Base-by-base conservation (phyloP, 192 early-diverging fungal species). In the Coemansia sp. region DNA sequence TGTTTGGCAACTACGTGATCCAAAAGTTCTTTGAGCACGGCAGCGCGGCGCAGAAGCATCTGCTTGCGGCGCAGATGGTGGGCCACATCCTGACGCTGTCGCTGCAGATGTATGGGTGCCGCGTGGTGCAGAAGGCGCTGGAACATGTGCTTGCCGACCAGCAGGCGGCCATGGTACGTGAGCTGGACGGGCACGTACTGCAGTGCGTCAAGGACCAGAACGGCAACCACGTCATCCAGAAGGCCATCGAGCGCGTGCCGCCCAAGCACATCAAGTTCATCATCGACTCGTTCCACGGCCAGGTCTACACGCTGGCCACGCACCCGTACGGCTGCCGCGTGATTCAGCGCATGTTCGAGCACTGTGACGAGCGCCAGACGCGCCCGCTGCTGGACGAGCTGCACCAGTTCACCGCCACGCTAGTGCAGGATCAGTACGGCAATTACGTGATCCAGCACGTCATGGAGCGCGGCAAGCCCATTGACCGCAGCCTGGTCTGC, bases 11-110 rank as follows among this genome's bases (percentile, higher is more conserved):
- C 83, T 99, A 99, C 63, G 96, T 99, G 45, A 90, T 99, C 45
- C 96, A 99, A 80, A 99, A 97, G 78, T 95, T 99, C 71, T 99
- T 99, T 81, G 96, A 99, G 78, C 92, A 99, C 65, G 96, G 93
- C 52, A 91, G 89, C 60, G 90, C 86, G 70, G 79, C 82, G 54
- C 96, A 99, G 62, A 97, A 95, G 82, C 85, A 90, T 23, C 78
- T 90, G 23, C 81, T 99, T 51, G 92, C 94, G 4, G 85, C 88
- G 59, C 88, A 93, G 66, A 99, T 99, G 94, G 90, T 96, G 57
- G 90, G 90, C 18, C 93, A 99, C 66, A 91, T 99, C 3, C 57
- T 97, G 42, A 83, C 87, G 13, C 80, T 99, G 49, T 93, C 94
- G 15, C 78, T 97, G 61, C 96, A 99, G 75, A 99, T 99, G 96